These are phyloP conservation scores for Solanum lignicaule DNA, from an alignment of 257 asterid species.

Conservation along the genomic window DNA sequence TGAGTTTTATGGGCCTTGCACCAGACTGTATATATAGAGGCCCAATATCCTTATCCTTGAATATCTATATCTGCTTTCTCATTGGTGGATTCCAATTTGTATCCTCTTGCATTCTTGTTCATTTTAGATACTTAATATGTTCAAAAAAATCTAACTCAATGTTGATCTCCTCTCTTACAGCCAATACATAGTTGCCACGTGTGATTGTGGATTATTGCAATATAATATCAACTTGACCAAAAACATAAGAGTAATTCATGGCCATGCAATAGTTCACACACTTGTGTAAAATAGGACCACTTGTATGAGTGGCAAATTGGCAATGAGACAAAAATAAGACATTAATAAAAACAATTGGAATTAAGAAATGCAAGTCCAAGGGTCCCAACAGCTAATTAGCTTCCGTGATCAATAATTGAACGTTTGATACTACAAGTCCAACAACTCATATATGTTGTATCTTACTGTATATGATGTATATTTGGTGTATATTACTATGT, in stretches of 20 bases:
- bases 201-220: neutral
- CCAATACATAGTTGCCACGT: neutral
- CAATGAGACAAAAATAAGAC: neutral
- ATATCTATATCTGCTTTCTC: neutral
- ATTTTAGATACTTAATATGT: neutral
- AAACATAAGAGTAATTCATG: neutral
- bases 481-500: neutral
- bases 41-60: neutral
- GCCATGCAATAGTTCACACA: neutral
- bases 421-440: neutral
- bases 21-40: neutral
- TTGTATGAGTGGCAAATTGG: neutral
- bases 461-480: neutral
- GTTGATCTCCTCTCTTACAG: neutral
- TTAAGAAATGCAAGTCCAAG: neutral
- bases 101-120: neutral
- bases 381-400: neutral
- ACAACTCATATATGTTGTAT: neutral
- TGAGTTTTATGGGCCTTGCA: neutral
- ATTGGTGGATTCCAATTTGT: neutral
- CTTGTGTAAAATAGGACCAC: neutral
- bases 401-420: neutral
- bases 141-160: neutral
- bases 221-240: neutral
- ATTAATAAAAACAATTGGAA: neutral